These are phyloP conservation scores for Chenopodium suecicum DNA, from an alignment of 148 eudicot genomes.

Conservation along the genomic window DNA sequence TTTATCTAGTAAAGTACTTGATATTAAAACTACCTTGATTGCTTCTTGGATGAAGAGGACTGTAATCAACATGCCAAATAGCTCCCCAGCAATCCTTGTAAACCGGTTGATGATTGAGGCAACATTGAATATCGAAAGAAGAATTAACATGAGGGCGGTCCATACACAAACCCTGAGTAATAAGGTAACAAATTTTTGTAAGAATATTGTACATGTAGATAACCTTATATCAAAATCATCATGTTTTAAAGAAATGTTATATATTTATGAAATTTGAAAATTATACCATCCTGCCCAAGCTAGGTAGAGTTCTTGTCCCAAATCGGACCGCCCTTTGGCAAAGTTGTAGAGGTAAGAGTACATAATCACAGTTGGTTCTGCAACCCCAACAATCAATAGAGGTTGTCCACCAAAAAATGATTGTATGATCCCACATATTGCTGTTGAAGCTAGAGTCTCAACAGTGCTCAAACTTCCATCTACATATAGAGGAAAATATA, in stretches of 20 bases:
- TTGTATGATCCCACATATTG: conserved; percentile 73
- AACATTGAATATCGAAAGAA: conserved; percentile 57
- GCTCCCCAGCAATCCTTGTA: conserved; percentile 71
- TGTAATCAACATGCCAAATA: conserved; percentile 65
- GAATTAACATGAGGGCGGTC: conserved; percentile 54
- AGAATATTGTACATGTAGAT: neutral
- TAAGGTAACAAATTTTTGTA: neutral
- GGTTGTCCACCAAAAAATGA: conserved; percentile 72
- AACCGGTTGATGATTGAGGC: conserved; percentile 53
- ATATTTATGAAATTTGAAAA: neutral
- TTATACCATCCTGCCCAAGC: conserved; percentile 75
- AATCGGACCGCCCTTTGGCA: conserved; percentile 42
- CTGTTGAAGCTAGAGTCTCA: conserved; percentile 72
- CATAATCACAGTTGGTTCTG: conserved; percentile 88
- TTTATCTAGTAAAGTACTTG: neutral
- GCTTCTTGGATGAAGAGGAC: conserved; percentile 80
- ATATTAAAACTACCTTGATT: conserved; percentile 40
- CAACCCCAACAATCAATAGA: conserved; percentile 68
- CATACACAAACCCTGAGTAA: conserved; percentile 64
- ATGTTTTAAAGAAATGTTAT: neutral
- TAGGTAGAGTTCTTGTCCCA: conserved; percentile 51
- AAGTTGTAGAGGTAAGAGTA: conserved; percentile 65
- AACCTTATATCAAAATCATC: neutral
- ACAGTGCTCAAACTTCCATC: conserved; percentile 72
- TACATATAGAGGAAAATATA: conserved; percentile 5